Conservation (phyloP, 2,329 filamentous ascomycete species). For the Claviceps fusiformis region DNA sequence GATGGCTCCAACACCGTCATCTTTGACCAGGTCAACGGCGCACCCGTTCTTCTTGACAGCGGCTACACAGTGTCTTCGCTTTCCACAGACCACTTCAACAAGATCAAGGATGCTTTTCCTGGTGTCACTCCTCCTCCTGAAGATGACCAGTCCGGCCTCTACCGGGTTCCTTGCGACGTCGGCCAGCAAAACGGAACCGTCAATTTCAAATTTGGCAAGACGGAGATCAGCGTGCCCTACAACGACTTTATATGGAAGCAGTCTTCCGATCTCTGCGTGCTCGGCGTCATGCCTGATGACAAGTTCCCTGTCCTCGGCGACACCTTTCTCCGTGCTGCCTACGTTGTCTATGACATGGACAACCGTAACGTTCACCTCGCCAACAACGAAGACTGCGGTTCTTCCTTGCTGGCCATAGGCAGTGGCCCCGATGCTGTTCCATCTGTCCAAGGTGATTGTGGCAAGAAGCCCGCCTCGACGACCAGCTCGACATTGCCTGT, state of each 20-base stretch:
- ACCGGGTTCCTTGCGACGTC: constrained; percentile 32
- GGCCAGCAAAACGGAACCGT: constrained; percentile 24
- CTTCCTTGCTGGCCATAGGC: constrained; percentile 23
- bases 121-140: constrained; percentile 2
- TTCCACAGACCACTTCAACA: constrained; percentile 38
- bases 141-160: constrained; percentile 22
- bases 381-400: constrained; percentile 24
- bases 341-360: constrained; percentile 29
- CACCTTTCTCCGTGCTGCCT: constrained; percentile 30
- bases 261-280: constrained; percentile 19
- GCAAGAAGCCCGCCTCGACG: constrained; percentile 9
- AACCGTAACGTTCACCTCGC: constrained; percentile 25
- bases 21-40: constrained; percentile 23
- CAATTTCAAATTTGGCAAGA: constrained; percentile 34
- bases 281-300: constrained; percentile 32
- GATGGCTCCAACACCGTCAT: constrained; percentile 28
- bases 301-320: constrained; percentile 28
- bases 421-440: constrained; percentile 25
- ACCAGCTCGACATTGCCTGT: constrained; percentile 7
- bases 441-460: constrained; percentile 18
- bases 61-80: constrained; percentile 56
- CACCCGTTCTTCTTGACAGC: constrained; percentile 47
- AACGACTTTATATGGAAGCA: constrained; percentile 32
- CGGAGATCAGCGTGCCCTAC: constrained; percentile 29
- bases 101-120: constrained; percentile 29